These are phyloP conservation scores for Xylaria sp. DNA, from an alignment of 2,329 filamentous ascomycete species.

Conservation along the genomic window DNA sequence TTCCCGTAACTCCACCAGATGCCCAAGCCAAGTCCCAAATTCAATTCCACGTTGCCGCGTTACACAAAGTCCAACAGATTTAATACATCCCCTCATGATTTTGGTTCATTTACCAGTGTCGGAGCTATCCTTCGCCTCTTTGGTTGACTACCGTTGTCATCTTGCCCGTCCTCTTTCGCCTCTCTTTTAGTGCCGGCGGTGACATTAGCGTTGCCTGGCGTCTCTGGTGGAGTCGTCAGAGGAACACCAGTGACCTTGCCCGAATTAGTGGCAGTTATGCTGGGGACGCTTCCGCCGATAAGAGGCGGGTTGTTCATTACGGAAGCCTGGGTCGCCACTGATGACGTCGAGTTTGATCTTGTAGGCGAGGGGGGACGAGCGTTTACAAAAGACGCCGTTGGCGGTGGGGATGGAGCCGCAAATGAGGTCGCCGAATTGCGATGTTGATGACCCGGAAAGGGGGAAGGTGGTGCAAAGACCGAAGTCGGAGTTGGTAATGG, in stretches of 20 bases:
- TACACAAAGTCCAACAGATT: conserved; percentile 11
- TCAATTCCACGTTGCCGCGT: conserved; percentile 1
- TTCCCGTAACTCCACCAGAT: conserved; percentile 35
- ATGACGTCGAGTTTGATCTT: conserved; percentile 86
- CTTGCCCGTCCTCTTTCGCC: conserved; percentile 64
- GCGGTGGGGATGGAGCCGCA: conserved; percentile 67
- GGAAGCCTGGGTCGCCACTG: conserved; percentile 74
- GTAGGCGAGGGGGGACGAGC: conserved; percentile 80
- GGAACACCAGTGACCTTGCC: conserved; percentile 71
- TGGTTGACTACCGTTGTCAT: conserved; percentile 60
- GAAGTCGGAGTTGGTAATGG: conserved; percentile 77
- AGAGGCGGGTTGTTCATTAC: conserved; percentile 82
- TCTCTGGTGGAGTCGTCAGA: conserved; percentile 90
- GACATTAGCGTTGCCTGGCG: conserved; percentile 71
- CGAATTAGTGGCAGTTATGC: conserved; percentile 78
- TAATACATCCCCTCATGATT: conserved; percentile 12
- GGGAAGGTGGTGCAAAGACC: conserved; percentile 69
- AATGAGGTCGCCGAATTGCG: conserved; percentile 68
- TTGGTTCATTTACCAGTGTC: conserved; percentile 60
- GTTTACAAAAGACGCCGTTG: conserved; percentile 66
- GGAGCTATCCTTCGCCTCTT: conserved; percentile 79
- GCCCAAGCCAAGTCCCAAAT: conserved; percentile 12
- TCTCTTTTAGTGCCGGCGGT: conserved; percentile 65
- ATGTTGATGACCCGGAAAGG: conserved; percentile 65
- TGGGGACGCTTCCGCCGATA: conserved; percentile 79